phyloP scores from a whole-genome alignment of 306 rosid genomes.

The Pyrus communis region DNA sequence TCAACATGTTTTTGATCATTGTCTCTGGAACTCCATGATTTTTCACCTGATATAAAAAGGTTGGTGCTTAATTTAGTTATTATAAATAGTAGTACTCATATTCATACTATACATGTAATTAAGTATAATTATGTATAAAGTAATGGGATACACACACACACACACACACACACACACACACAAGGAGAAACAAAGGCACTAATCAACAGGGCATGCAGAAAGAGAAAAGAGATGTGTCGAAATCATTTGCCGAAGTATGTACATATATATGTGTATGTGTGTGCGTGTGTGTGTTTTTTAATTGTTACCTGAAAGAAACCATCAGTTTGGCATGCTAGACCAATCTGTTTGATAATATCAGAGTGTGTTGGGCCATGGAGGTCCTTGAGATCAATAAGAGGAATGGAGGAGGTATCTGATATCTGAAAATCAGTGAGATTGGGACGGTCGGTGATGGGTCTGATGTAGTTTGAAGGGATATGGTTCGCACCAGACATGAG shows the following conservation, averaged over 20 bases:
- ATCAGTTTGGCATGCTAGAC: constrained; percentile 26
- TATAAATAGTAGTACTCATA: neutral
- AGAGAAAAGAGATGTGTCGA: too few relatives aligned
- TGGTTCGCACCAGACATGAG: constrained; percentile 10
- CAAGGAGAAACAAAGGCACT: too few relatives aligned
- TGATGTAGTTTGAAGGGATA: constrained; percentile 35
- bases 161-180: too few relatives aligned
- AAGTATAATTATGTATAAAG: too few relatives aligned
- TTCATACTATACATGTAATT: neutral
- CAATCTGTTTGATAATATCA: constrained; percentile 26
- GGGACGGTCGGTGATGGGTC: constrained; percentile 42
- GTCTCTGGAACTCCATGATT: constrained; percentile 37
- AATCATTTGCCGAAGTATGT: too few relatives aligned
- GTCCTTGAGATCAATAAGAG: constrained; percentile 35
- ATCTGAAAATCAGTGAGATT: constrained; percentile 14
- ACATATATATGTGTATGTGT: too few relatives aligned
- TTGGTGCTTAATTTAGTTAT: neutral
- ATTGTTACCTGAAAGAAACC: constrained; percentile 41
- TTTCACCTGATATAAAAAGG: constrained; percentile 20
- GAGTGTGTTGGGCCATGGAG: constrained; percentile 32
- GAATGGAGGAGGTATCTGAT: constrained; percentile 19
- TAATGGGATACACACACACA: too few relatives aligned
- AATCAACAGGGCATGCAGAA: too few relatives aligned
- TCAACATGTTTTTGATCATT: neutral
- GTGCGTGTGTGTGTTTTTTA: too few relatives aligned